Evolutionary conservation across 306 rosid species (phyloP).

Genomic region (Acacia acuminata): DNA sequence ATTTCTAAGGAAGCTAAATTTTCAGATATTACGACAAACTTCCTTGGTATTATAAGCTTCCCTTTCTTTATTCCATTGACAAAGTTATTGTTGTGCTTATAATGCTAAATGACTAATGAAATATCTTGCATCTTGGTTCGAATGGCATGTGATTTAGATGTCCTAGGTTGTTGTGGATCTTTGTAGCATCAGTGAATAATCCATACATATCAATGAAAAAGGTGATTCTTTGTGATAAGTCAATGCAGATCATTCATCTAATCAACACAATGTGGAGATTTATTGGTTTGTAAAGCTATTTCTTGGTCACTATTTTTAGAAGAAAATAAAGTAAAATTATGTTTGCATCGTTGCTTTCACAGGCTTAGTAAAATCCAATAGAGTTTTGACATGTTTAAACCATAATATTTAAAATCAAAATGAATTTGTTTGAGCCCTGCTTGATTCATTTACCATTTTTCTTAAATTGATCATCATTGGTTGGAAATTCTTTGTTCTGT

Average conservation of each 20-base stretch:
- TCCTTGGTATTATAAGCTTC: too few relatives aligned
- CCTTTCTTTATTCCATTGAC: background rate
- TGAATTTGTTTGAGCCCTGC: background rate
- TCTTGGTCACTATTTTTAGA: background rate
- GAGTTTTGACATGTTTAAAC: background rate
- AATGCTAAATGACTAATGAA: conserved; percentile 11
- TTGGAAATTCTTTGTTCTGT: background rate
- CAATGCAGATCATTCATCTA: conserved; percentile 1
- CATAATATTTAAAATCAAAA: background rate
- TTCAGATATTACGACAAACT: too few relatives aligned
- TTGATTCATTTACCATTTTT: background rate
- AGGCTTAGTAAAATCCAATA: background rate
- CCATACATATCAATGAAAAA: background rate
- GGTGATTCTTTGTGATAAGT: background rate
- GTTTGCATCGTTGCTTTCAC: background rate
- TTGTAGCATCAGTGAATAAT: background rate
- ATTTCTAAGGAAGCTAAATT: conserved; percentile 46
- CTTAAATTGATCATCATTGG: background rate
- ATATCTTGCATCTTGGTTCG: background rate
- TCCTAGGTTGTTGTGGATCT: background rate
- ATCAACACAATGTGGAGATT: background rate
- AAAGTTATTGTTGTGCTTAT: conserved; percentile 8
- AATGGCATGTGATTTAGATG: background rate
- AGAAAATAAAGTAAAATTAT: background rate
- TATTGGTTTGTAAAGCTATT: background rate